Evolutionary conservation across 1,139 yeast genomes (phyloP).

Genomic region (Pichia sp.): DNA sequence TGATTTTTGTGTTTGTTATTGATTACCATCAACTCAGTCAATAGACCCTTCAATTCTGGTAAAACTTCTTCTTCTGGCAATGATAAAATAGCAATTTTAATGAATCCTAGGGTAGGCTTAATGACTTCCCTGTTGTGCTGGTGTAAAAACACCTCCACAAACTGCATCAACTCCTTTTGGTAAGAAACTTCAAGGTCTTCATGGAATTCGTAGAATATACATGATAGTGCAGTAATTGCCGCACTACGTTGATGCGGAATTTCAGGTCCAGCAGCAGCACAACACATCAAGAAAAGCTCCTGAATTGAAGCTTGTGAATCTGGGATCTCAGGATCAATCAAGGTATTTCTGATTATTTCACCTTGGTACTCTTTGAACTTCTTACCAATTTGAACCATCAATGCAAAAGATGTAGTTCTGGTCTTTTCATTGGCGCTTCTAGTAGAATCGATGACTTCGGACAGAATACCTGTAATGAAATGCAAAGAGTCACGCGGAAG

Average conservation of each 20-base stretch:
- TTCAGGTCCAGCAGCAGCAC: constrained; percentile 94
- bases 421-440: constrained; percentile 92
- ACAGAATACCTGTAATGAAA: constrained; percentile 75
- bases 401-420: constrained; percentile 72
- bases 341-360: constrained; percentile 60
- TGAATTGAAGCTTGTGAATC: constrained; percentile 64
- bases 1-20: constrained; percentile 95
- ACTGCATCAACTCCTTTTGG: constrained; percentile 72
- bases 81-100: constrained; percentile 84
- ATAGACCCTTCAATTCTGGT: constrained; percentile 59
- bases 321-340: constrained; percentile 57
- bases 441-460: constrained; percentile 88
- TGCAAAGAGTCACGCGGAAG: constrained; percentile 61
- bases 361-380: constrained; percentile 59
- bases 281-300: constrained; percentile 87
- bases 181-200: constrained; percentile 51
- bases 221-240: constrained; percentile 83
- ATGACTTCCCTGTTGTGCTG: constrained; percentile 92
- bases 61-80: constrained; percentile 77
- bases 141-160: constrained; percentile 84
- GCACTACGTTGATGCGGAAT: constrained; percentile 96
- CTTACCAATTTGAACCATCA: constrained; percentile 76
- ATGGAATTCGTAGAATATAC: constrained; percentile 83
- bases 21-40: constrained; percentile 79
- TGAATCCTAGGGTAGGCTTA: constrained; percentile 89